These are phyloP conservation scores for Psilocybe azurescens DNA, from an alignment of 768 basidiomycete genomes.

Conservation along the genomic window DNA sequence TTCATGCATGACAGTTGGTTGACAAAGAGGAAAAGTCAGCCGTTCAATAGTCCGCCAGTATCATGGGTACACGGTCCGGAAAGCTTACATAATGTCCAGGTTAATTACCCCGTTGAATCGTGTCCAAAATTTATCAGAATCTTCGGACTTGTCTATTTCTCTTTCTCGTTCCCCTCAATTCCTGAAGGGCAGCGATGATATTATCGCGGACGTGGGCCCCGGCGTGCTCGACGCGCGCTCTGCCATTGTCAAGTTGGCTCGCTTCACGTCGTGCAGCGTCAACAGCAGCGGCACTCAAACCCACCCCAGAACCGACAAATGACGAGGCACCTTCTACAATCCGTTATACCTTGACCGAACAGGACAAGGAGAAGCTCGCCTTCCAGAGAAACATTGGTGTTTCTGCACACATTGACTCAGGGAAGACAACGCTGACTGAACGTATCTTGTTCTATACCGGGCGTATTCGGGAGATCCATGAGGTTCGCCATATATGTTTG, in stretches of 20 bases:
- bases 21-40: no score
- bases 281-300: slow-evolving; percentile 47
- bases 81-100: not conserved
- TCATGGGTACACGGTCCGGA: not conserved
- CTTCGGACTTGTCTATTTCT: no score
- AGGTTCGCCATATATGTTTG: slow-evolving; percentile 58
- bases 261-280: slow-evolving; percentile 45
- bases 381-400: slow-evolving; percentile 96
- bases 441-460: slow-evolving; percentile 97
- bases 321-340: slow-evolving; percentile 32
- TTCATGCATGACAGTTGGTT: no score
- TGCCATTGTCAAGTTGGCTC: slow-evolving; percentile 24
- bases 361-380: slow-evolving; percentile 67
- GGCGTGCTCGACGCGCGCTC: slow-evolving; percentile 25
- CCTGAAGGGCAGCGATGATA: slow-evolving; percentile 24
- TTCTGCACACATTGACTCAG: slow-evolving; percentile 94
- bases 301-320: slow-evolving; percentile 26
- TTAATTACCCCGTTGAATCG: not conserved
- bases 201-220: slow-evolving; percentile 31
- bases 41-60: no score
- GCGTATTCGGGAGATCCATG: slow-evolving; percentile 93
- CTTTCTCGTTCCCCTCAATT: not conserved
- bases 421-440: slow-evolving; percentile 98
- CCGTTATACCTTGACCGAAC: slow-evolving; percentile 57
- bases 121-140: not conserved